Evolutionary conservation across 345 rosid genomes (phyloP).

Genomic region (Bruguiera sexangula): DNA sequence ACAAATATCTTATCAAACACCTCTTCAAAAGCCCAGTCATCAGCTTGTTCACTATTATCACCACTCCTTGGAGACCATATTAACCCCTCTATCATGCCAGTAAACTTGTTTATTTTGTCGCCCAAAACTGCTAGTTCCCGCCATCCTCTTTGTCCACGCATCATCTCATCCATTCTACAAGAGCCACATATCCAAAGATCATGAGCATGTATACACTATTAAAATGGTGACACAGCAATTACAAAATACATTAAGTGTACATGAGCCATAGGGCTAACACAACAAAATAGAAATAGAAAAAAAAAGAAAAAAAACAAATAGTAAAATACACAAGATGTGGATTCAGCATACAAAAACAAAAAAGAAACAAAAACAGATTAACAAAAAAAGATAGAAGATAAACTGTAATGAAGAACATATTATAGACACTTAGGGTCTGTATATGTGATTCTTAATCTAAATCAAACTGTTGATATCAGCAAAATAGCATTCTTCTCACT

Average conservation of each 20-base stretch:
- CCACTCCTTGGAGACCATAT: slow-evolving; percentile 88
- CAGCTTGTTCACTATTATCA: slow-evolving; percentile 30
- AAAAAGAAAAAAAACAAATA: background rate
- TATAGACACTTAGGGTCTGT: too few species aligned
- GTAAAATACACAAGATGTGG: too few species aligned
- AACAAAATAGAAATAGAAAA: background rate
- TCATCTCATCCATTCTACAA: slow-evolving; percentile 94
- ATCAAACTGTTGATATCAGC: too few species aligned
- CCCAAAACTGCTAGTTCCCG: slow-evolving; percentile 84
- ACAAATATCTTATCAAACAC: slow-evolving; percentile 29
- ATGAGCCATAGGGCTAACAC: background rate
- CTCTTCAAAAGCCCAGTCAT: slow-evolving; percentile 54
- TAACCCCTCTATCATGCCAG: slow-evolving; percentile 87
- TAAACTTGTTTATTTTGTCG: slow-evolving; percentile 78
- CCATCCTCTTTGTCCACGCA: slow-evolving; percentile 98
- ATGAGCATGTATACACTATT: background rate
- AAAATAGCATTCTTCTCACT: too few species aligned
- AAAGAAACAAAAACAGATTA: too few species aligned
- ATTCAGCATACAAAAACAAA: too few species aligned
- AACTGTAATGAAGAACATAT: too few species aligned
- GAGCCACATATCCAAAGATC: background rate
- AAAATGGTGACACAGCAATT: background rate
- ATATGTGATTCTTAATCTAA: too few species aligned
- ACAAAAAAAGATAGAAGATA: too few species aligned
- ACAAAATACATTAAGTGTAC: background rate